Evolutionary conservation across 225 moss, liverwort and hornwort genomes (phyloP), one percentile per base, ranked within the genome.

Genomic region (Rhytidiadelphus loreus): DNA sequence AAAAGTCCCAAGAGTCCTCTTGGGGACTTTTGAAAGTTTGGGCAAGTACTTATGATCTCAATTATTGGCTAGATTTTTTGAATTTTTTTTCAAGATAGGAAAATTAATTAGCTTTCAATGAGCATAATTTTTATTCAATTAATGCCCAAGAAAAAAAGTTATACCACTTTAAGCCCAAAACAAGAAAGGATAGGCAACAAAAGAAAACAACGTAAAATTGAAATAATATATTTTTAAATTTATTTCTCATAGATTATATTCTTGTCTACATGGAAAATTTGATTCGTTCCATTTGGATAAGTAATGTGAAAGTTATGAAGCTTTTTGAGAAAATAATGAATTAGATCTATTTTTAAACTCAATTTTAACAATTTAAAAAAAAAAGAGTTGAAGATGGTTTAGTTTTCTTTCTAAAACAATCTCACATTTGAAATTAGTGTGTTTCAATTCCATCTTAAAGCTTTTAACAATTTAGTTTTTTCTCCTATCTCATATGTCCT

Each of bases 101-200:
- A 32, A 63, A 16, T 1, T 32, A 32, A 63, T 8, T 17, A 63
- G 17, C 8, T 32, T 32, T 32, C 29, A 32, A 7, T 16, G 8
- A 16, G 16, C 16, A 32, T 63, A 16, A 32, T 59, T 33, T 17
- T 17, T 62, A 33, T 33, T 64, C 33, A 33, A 33, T 33, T 3
- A 0, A 0, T 64, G 18, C 1, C 3, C 5, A 0, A 1, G 33
- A 64, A 10, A 9, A 35, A 33, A 33, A 64, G 18, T 10, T 64
- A 33, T 64, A 19, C 16, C 4, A 30, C 30, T 30, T 30, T 32
- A 62, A 30, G 32, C 4, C 16, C 8, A 2, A 16, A 62, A 62
- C 1, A 62, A 1, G 16, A 4, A 2, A 8, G 2, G 16, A 3
- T 8, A 4, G 3, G 62, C 16, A 62, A 32, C 29, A 16, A 62